phyloP scores from a whole-genome alignment of 768 basidiomycete genomes.

The Russula virescens region DNA sequence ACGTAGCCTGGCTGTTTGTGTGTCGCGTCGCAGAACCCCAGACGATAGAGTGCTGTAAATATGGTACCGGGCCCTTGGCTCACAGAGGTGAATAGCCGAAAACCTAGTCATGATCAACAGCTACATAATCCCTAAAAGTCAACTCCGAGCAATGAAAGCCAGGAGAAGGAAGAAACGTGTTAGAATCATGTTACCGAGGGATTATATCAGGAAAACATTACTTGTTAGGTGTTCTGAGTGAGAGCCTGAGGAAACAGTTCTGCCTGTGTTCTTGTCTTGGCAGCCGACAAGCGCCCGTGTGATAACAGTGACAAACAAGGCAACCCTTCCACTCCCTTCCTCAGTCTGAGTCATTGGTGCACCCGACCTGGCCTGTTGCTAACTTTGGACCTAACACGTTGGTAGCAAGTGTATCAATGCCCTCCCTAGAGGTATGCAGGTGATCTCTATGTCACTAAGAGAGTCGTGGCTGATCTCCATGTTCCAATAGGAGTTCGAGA shows the following conservation, averaged over 20 bases:
- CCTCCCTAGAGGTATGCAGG: constrained; percentile 25
- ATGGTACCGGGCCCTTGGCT: not conserved
- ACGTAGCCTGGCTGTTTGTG: not conserved
- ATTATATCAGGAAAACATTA: not conserved
- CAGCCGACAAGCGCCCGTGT: not conserved
- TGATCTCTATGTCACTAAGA: not conserved
- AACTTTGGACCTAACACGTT: not conserved
- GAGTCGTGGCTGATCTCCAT: not conserved
- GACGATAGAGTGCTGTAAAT: not conserved
- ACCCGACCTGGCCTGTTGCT: not conserved
- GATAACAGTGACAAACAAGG: constrained; percentile 17
- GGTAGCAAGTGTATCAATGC: constrained; percentile 19
- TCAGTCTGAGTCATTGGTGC: not conserved
- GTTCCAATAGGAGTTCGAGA: constrained; percentile 65
- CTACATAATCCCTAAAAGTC: not conserved
- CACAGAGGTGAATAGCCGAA: not conserved
- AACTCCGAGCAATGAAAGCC: not conserved
- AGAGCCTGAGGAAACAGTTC: not conserved
- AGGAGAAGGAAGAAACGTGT: not conserved
- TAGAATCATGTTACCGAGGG: not conserved
- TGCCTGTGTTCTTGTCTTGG: too few species aligned
- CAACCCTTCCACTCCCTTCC: not conserved
- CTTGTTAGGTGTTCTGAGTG: not conserved
- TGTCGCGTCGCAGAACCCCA: not conserved
- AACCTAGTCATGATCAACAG: not conserved